phyloP scores from a whole-genome alignment of 331 rosid species.

The Arachis monticola region DNA sequence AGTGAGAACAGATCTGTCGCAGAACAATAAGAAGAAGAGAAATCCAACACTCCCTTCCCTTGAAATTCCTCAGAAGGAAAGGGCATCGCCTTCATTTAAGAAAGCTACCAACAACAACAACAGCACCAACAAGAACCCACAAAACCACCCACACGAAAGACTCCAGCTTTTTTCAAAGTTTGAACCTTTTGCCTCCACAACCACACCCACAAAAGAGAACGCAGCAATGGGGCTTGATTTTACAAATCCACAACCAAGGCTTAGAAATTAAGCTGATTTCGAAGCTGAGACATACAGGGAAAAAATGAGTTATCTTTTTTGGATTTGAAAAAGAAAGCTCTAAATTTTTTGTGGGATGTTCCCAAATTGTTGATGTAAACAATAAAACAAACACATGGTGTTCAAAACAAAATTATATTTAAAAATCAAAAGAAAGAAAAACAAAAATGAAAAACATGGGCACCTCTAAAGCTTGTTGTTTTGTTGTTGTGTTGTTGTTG shows the following conservation, averaged over 20 bases:
- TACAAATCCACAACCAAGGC: slow-evolving; percentile 40
- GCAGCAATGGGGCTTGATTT: background rate
- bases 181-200: slow-evolving; percentile 40
- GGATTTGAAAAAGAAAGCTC: slow-evolving; percentile 11
- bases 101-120: slow-evolving; percentile 32
- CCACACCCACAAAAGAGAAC: background rate
- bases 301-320: slow-evolving; percentile 20
- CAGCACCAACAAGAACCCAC: slow-evolving; percentile 45
- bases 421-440: no score
- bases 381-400: slow-evolving; percentile 30
- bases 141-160: slow-evolving; percentile 49
- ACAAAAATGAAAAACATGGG: background rate
- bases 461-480: background rate
- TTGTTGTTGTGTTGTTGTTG: background rate
- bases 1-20: slow-evolving; percentile 59
- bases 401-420: background rate
- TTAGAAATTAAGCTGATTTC: slow-evolving; percentile 34
- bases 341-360: slow-evolving; percentile 11
- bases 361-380: slow-evolving; percentile 31
- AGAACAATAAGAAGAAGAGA: slow-evolving; percentile 48
- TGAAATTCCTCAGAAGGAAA: slow-evolving; percentile 90
- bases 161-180: slow-evolving; percentile 54
- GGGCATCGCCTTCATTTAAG: slow-evolving; percentile 98
- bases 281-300: background rate
- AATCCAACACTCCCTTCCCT: slow-evolving; percentile 89